Conservation (phyloP, 169 alveolate species). For the Theileria equi region DNA sequence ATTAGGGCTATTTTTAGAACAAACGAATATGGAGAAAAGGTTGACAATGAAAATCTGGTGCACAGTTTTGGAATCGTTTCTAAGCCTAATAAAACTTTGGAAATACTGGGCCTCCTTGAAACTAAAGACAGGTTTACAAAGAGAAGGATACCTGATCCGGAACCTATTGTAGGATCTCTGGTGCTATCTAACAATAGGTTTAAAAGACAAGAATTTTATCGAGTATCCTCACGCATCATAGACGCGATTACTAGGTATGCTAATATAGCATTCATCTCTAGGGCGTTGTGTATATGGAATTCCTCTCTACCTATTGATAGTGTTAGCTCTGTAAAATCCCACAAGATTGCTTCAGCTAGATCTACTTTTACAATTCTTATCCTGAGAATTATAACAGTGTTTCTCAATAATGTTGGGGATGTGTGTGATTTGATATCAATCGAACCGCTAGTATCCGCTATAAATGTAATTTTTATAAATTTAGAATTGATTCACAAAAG, state of each 20-base stretch:
- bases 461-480: slow-evolving; percentile 42
- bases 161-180: background rate
- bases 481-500: slow-evolving; percentile 17
- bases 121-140: background rate
- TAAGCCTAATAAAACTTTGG: background rate
- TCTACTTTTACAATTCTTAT: slow-evolving; percentile 23
- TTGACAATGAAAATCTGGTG: background rate
- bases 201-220: background rate
- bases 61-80: background rate
- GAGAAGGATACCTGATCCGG: background rate
- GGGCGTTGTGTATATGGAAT: slow-evolving; percentile 2
- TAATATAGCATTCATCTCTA: background rate
- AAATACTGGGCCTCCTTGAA: background rate
- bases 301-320: slow-evolving; percentile 50
- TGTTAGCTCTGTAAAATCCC: slow-evolving; percentile 32
- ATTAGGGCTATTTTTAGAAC: background rate
- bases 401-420: background rate
- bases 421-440: background rate
- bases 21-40: background rate
- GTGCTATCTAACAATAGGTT: slow-evolving; percentile 1
- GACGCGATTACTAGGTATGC: background rate
- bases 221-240: background rate
- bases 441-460: slow-evolving; percentile 50
- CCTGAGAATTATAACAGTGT: slow-evolving; percentile 8
- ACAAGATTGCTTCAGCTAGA: slow-evolving; percentile 36